These are phyloP conservation scores for Brassica balearica DNA, from an alignment of 441 rosid genomes.

Conservation along the genomic window DNA sequence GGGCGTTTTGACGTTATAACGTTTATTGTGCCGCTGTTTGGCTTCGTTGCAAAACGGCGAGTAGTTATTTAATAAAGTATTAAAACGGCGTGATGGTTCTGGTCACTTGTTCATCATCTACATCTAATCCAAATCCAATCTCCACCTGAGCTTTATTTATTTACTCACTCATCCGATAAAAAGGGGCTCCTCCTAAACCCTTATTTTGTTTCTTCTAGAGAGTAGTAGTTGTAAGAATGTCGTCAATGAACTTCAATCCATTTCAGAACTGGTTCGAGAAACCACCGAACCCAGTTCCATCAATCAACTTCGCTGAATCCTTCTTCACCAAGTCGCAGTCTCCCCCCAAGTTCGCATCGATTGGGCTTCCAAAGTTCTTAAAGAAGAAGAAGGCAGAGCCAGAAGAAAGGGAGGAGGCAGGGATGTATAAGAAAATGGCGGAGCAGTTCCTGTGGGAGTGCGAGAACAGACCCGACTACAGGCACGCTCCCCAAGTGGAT, in stretches of 20 bases:
- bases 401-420: slow-evolving; percentile 51
- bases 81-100: slow-evolving; percentile 23
- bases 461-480: slow-evolving; percentile 74
- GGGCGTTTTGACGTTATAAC: slow-evolving; percentile 2
- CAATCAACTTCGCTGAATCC: slow-evolving; percentile 54
- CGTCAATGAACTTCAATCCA: slow-evolving; percentile 78
- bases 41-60: slow-evolving; percentile 5
- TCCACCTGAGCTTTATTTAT: slow-evolving; percentile 33
- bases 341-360: slow-evolving; percentile 61
- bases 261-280: slow-evolving; percentile 83
- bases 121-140: slow-evolving; percentile 9
- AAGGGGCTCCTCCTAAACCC: slow-evolving; percentile 31
- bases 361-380: slow-evolving; percentile 48
- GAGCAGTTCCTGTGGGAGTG: slow-evolving; percentile 81
- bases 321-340: slow-evolving; percentile 43
- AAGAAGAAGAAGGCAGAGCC: slow-evolving; percentile 39
- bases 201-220: not conserved
- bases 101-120: slow-evolving; percentile 23
- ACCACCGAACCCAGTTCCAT: slow-evolving; percentile 68
- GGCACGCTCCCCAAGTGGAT: slow-evolving; percentile 78
- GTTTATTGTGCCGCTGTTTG: not conserved
- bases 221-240: slow-evolving; percentile 45
- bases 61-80: not conserved
- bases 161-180: not conserved
- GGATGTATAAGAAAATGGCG: slow-evolving; percentile 50